Conservation (phyloP, 2,329 filamentous ascomycete genomes). For the Trichophyton schoenleinii region DNA sequence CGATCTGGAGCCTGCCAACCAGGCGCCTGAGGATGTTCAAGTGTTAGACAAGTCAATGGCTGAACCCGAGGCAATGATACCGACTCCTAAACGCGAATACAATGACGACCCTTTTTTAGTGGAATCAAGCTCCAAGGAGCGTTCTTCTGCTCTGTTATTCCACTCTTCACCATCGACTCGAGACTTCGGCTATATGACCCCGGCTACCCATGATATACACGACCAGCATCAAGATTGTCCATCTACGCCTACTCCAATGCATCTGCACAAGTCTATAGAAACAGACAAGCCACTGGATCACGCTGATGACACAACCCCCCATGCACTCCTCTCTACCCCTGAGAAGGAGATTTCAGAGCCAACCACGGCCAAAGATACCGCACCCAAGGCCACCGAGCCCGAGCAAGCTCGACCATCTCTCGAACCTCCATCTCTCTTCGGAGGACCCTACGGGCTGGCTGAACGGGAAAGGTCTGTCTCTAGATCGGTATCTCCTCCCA, state of each 20-base stretch:
- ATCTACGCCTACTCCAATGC: neutral
- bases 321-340: neutral
- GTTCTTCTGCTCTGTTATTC: conserved; percentile 34
- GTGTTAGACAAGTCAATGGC: conserved; percentile 11
- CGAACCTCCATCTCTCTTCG: conserved; percentile 24
- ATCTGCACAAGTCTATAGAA: neutral
- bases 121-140: conserved; percentile 34
- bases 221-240: neutral
- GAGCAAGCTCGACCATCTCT: conserved; percentile 15
- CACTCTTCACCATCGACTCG: conserved; percentile 30
- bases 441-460: conserved; percentile 20
- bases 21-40: neutral
- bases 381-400: neutral
- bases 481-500: conserved; percentile 23
- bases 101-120: conserved; percentile 24
- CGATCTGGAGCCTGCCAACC: neutral
- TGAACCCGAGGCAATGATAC: conserved; percentile 1
- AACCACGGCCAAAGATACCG: neutral
- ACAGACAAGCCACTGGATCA: neutral
- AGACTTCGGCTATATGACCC: conserved; percentile 8
- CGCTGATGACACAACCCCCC: neutral
- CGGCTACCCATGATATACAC: neutral
- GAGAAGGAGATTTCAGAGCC: neutral
- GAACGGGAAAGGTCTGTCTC: conserved; percentile 18
- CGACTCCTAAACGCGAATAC: neutral